Evolutionary conservation across 768 basidiomycete species (phyloP).

Genomic region (Suillus fuscotomentosus): DNA sequence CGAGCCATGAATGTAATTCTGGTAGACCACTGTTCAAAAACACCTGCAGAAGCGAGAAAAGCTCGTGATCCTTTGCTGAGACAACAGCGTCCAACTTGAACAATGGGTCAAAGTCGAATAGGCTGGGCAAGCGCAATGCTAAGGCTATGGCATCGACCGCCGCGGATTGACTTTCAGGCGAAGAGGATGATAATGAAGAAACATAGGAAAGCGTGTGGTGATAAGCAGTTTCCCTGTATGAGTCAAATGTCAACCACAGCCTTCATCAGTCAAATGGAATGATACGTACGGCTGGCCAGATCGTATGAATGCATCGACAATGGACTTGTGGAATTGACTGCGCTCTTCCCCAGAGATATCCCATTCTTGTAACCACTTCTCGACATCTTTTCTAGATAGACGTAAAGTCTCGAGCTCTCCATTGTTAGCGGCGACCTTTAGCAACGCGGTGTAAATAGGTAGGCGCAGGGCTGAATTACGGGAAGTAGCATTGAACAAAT

Average conservation of each 20-base stretch:
- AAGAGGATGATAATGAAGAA: conserved; percentile 55
- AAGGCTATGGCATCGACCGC: conserved; percentile 61
- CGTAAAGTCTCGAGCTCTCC: conserved; percentile 63
- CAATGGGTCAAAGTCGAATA: conserved; percentile 81
- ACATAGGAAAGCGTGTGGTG: conserved; percentile 64
- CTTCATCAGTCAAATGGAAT: neutral
- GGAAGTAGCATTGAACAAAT: conserved; percentile 77
- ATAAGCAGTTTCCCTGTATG: conserved; percentile 54
- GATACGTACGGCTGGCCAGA: conserved; percentile 56
- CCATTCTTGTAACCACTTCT: conserved; percentile 81
- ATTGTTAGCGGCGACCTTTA: conserved; percentile 57
- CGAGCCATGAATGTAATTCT: conserved; percentile 64
- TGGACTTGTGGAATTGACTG: conserved; percentile 58
- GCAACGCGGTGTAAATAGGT: conserved; percentile 58
- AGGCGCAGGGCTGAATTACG: conserved; percentile 46
- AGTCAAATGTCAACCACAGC: neutral
- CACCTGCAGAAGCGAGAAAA: conserved; percentile 73
- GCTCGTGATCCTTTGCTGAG: conserved; percentile 62
- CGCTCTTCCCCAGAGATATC: conserved; percentile 61
- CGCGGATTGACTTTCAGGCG: conserved; percentile 48
- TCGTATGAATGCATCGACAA: conserved; percentile 59
- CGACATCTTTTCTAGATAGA: conserved; percentile 58
- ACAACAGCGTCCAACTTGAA: conserved; percentile 76
- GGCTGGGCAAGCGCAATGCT: conserved; percentile 59
- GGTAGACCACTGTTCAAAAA: conserved; percentile 65